Percentiles rank a stretch among this genome's conserved stretches.
These are phyloP conservation scores for Auricularia cornea DNA, from an alignment of 768 basidiomycete genomes.

Conservation along the genomic window DNA sequence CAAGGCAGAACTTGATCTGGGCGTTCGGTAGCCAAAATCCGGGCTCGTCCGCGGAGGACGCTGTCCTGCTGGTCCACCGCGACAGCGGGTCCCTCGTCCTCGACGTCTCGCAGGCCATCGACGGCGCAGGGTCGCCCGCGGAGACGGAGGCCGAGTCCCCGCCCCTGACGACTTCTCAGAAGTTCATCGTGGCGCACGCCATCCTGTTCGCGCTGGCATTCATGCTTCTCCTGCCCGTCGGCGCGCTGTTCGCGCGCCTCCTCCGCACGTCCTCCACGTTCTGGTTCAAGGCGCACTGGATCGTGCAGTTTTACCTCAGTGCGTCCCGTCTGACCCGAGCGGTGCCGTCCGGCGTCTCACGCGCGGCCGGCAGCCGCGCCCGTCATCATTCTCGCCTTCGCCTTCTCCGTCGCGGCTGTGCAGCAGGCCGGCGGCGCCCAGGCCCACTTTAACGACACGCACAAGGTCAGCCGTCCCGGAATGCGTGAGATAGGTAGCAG, in stretches of 20 bases:
- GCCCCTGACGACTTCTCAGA: conserved; percentile 40
- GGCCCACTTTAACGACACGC: conserved; percentile 34
- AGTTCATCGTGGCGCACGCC: conserved; percentile 47
- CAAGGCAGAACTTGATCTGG: conserved; percentile 44
- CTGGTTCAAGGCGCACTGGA: conserved; percentile 51
- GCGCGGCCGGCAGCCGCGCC: conserved; percentile 30
- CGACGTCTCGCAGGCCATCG: neutral
- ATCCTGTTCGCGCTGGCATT: conserved; percentile 43
- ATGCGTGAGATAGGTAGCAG: neutral
- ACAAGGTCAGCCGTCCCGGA: conserved; percentile 34
- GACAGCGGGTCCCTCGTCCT: neutral
- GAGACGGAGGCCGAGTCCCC: conserved; percentile 2
- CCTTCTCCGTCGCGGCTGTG: conserved; percentile 31
- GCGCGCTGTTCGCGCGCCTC: conserved; percentile 47
- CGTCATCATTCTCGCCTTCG: conserved; percentile 34
- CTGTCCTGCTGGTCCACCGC: conserved; percentile 36
- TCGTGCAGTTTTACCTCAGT: conserved; percentile 42
- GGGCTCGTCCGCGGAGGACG: conserved; percentile 34
- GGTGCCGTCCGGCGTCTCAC: neutral
- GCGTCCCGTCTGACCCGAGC: conserved; percentile 10
- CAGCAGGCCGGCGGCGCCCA: conserved; percentile 28
- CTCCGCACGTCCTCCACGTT: conserved; percentile 37
- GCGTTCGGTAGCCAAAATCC: conserved; percentile 49
- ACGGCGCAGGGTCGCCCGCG: neutral
- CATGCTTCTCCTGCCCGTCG: conserved; percentile 43